Percentiles rank a stretch among this genome's conserved stretches.
These are phyloP conservation scores for Rugonectria rugulosa DNA, from an alignment of 2,329 filamentous ascomycete species.

Conservation along the genomic window DNA sequence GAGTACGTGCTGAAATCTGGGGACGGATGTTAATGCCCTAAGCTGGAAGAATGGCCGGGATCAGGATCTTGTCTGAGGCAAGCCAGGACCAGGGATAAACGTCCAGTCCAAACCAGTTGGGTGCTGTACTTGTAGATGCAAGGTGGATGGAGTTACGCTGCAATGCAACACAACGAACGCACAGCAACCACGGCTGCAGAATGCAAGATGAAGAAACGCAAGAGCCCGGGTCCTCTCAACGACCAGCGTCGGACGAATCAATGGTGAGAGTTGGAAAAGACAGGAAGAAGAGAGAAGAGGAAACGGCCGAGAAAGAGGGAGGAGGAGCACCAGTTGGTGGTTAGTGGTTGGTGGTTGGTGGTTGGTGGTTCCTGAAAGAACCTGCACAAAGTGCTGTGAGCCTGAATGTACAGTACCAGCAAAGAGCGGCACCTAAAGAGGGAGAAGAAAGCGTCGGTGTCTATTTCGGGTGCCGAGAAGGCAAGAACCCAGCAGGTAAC, in stretches of 20 bases:
- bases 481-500: no score
- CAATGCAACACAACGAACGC: constrained; percentile 14
- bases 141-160: constrained; percentile 2
- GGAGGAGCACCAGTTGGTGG: neutral
- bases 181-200: constrained; percentile 14
- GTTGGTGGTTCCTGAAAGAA: neutral
- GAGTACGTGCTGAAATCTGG: constrained; percentile 9
- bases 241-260: constrained; percentile 19
- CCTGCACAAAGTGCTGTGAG: no score
- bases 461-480: neutral
- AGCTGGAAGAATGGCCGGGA: constrained; percentile 14
- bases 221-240: constrained; percentile 9
- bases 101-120: constrained; percentile 8
- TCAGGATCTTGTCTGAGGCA: constrained; percentile 1
- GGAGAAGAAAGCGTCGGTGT: neutral
- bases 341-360: neutral
- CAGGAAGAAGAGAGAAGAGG: no score
- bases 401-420: neutral
- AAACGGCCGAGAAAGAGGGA: neutral
- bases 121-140: constrained; percentile 2
- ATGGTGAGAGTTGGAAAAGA: no score
- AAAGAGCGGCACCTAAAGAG: neutral
- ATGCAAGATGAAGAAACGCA: constrained; percentile 19
- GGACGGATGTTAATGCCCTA: constrained; percentile 12
- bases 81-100: constrained; percentile 4